phyloP scores from a whole-genome alignment of 768 basidiomycete species.

The Gloeostereum incarnatum region DNA sequence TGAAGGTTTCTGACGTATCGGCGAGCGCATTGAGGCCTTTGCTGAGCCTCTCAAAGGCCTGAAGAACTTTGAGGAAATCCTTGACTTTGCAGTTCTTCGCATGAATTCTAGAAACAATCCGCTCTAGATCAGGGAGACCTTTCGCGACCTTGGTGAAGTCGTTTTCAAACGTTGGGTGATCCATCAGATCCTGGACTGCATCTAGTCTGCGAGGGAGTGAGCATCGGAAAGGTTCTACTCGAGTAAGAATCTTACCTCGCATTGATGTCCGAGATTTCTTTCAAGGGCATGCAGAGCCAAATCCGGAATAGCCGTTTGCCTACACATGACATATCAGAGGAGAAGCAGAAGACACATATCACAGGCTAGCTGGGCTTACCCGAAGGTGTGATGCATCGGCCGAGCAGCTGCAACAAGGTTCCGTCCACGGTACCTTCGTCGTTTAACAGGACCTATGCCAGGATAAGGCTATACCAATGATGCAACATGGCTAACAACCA shows the following conservation, averaged over 20 bases:
- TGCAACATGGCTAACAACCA: conserved; percentile 3
- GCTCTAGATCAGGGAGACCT: conserved; percentile 85
- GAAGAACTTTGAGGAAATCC: conserved; percentile 80
- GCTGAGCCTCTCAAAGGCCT: conserved; percentile 74
- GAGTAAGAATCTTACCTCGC: conserved; percentile 47
- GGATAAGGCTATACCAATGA: not conserved
- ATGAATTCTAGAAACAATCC: conserved; percentile 91
- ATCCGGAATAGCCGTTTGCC: conserved; percentile 94
- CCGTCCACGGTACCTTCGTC: conserved; percentile 93
- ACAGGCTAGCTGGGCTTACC: conserved; percentile 34
- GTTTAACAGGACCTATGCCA: conserved; percentile 67
- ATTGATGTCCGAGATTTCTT: conserved; percentile 78
- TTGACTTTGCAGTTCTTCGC: conserved; percentile 82
- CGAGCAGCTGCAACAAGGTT: conserved; percentile 72
- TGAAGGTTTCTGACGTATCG: conserved; percentile 62
- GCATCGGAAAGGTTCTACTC: not conserved
- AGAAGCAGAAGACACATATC: conserved; percentile 3
- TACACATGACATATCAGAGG: conserved; percentile 19
- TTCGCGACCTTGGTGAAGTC: conserved; percentile 72
- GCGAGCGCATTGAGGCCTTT: conserved; percentile 55
- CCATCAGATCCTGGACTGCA: conserved; percentile 87
- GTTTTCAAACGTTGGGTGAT: conserved; percentile 66
- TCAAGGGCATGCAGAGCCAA: conserved; percentile 92
- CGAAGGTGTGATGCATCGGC: conserved; percentile 84
- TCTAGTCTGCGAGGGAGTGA: conserved; percentile 52